phyloP scores from a whole-genome alignment of 2,329 filamentous ascomycete species.

The Pseudogymnoascus sp. region DNA sequence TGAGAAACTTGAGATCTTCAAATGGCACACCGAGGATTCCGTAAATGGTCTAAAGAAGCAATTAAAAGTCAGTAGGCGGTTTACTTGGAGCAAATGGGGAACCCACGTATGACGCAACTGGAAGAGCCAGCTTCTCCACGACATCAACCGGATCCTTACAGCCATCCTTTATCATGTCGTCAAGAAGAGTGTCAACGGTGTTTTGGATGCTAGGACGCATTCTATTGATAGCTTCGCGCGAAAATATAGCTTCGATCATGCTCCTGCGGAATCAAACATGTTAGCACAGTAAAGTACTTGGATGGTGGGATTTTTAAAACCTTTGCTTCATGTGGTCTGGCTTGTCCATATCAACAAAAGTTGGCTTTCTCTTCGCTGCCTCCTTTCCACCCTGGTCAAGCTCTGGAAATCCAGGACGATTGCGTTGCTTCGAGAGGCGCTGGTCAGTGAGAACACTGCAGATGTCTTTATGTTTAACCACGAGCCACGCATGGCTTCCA shows the following conservation, averaged over 20 bases:
- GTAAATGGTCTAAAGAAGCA: conserved; percentile 38
- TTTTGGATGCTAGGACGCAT: conserved; percentile 40
- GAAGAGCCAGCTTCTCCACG: conserved; percentile 40
- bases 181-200: conserved; percentile 38
- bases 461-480: conserved; percentile 42
- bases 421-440: conserved; percentile 41
- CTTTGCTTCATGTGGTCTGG: conserved; percentile 41
- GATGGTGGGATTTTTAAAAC: conserved; percentile 21
- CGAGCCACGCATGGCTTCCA: conserved; percentile 40
- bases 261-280: conserved; percentile 23
- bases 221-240: conserved; percentile 31
- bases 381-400: conserved; percentile 39
- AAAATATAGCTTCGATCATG: conserved; percentile 42
- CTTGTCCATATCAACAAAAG: conserved; percentile 45
- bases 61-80: not conserved
- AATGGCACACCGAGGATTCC: conserved; percentile 43
- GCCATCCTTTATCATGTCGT: conserved; percentile 34
- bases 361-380: conserved; percentile 42
- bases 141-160: conserved; percentile 37
- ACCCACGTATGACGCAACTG: conserved; percentile 40
- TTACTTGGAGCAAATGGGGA: not conserved
- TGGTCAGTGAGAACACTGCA: conserved; percentile 37
- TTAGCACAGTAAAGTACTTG: not conserved
- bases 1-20: conserved; percentile 40
- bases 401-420: conserved; percentile 40